phyloP scores from a whole-genome alignment of 805 yeast species.

The Wickerhamomyces rabaulensis region DNA sequence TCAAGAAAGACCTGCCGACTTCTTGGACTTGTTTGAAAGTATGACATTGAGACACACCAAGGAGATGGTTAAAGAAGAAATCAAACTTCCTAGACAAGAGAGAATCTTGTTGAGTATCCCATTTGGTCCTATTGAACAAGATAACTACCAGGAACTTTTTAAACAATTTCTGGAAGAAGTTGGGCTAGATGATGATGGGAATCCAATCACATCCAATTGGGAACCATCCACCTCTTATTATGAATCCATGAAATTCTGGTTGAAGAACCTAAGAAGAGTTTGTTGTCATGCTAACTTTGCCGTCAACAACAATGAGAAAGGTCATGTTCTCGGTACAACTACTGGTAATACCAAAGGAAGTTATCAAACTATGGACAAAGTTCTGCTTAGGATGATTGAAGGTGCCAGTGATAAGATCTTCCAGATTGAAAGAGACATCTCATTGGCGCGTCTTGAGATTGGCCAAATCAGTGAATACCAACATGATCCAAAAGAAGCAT shows the following conservation, averaged over 20 bases:
- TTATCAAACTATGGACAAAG: constrained; percentile 56
- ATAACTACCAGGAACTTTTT: constrained; percentile 65
- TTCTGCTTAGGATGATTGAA: constrained; percentile 58
- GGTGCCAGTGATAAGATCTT: constrained; percentile 46
- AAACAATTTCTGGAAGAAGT: constrained; percentile 54
- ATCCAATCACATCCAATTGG: constrained; percentile 45
- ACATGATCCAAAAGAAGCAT: constrained; percentile 46
- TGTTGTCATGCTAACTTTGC: constrained; percentile 70
- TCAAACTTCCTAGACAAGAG: constrained; percentile 72
- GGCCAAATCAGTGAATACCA: constrained; percentile 66
- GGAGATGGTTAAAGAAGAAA: constrained; percentile 71
- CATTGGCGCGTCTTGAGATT: constrained; percentile 43
- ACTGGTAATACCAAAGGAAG: constrained; percentile 1
- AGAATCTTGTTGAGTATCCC: constrained; percentile 66
- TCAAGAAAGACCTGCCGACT: constrained; percentile 26
- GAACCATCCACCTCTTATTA: constrained; percentile 38
- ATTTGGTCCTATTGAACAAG: constrained; percentile 79
- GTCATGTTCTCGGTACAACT: neutral
- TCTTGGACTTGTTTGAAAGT: constrained; percentile 45
- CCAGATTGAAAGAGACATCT: constrained; percentile 43
- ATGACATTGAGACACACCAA: constrained; percentile 79
- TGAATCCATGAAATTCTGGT: constrained; percentile 59
- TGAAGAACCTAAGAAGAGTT: constrained; percentile 62
- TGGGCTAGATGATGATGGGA: constrained; percentile 42
- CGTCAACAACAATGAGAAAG: neutral